Evolutionary conservation across 371 early-diverging fungal genomes (phyloP), one percentile per base, ranked within the genome.

Genomic region (Mortierella sp.): DNA sequence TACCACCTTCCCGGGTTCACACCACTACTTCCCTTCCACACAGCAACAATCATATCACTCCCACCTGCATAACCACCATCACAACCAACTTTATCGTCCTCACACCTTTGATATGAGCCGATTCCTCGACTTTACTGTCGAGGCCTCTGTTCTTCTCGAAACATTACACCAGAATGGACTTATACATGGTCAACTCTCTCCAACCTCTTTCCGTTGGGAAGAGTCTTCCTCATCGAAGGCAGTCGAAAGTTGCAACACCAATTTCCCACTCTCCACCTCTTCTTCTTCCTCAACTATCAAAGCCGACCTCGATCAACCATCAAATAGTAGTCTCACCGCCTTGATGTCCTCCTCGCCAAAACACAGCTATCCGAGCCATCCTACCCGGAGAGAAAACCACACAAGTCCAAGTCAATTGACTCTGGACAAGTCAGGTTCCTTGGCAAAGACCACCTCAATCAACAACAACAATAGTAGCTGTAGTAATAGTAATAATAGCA

Each of bases 101-200:
- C 62, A 73, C 12, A 59, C 24, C 51, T 68, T 75, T 40, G 72
- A 72, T 51, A 72, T 80, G 75, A n/a, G 43, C 11, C 64, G 55
- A n/a, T 75, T 75, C 65, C 59, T 80, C 14, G 75, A 80, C 58
- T 80, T 80, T 63, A 49, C 75, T 0, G 64, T 75, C 45, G 70
- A 72, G 6, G 75, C 81, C 30, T 68, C 81, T 16, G 51, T 55
- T 4, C 69, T 80, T n/a, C 63, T 80, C 12, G 81, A 80, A 57
- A 67, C 65, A 8, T 66, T 80, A 20, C 81, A 80, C 37, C 75
- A 75, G 37, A 75, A 66, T 20, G 81, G 81, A 8, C 68, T 80
- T 24, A 68, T 75, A 59, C 81, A 80, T 59, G 81, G 81, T 11
- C 81, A 80, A 28, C 76, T 80, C 22, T 67, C 73, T 32, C 81